A percentile compares a stretch with the other conserved stretches of the same genome.
phyloP scores from a whole-genome alignment of 192 early-diverging fungal species.

The Chytriomyces confervae region DNA sequence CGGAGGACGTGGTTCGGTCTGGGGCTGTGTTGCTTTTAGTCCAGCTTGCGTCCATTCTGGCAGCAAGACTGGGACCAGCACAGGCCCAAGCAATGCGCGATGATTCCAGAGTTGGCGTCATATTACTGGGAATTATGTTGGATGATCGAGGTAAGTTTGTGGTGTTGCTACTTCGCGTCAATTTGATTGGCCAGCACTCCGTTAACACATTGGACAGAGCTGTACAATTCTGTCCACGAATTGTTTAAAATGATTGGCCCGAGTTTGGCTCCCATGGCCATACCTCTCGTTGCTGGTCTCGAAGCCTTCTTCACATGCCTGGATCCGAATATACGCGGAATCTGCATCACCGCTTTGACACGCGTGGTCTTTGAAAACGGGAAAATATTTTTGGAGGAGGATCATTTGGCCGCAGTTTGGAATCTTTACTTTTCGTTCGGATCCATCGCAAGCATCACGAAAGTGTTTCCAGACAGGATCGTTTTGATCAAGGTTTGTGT shows the following conservation, averaged over 20 bases:
- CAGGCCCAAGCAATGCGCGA: background rate
- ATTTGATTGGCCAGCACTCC: background rate
- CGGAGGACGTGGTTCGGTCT: conserved; percentile 45
- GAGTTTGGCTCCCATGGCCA: conserved; percentile 50
- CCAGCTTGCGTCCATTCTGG: conserved; percentile 46
- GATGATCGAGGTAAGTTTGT: conserved; percentile 47
- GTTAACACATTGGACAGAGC: conserved; percentile 33
- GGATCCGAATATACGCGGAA: conserved; percentile 57
- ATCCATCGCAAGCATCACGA: conserved; percentile 48
- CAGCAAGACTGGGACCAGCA: background rate
- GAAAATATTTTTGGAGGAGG: conserved; percentile 62
- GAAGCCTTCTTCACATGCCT: conserved; percentile 60
- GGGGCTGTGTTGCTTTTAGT: conserved; percentile 49
- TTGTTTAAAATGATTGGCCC: conserved; percentile 56
- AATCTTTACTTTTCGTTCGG: conserved; percentile 62
- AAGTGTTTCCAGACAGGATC: conserved; percentile 60
- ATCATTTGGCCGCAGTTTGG: conserved; percentile 63
- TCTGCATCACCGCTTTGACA: conserved; percentile 60
- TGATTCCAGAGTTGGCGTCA: conserved; percentile 42
- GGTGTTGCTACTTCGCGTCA: background rate
- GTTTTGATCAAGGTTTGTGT: conserved; percentile 56
- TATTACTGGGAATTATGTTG: conserved; percentile 45
- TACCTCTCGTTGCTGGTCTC: conserved; percentile 63
- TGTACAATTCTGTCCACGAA: conserved; percentile 51
- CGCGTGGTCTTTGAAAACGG: conserved; percentile 59